These are phyloP conservation scores for Blepharisma stoltei DNA, from an alignment of 73 alveolate genomes.

Conservation along the genomic window DNA sequence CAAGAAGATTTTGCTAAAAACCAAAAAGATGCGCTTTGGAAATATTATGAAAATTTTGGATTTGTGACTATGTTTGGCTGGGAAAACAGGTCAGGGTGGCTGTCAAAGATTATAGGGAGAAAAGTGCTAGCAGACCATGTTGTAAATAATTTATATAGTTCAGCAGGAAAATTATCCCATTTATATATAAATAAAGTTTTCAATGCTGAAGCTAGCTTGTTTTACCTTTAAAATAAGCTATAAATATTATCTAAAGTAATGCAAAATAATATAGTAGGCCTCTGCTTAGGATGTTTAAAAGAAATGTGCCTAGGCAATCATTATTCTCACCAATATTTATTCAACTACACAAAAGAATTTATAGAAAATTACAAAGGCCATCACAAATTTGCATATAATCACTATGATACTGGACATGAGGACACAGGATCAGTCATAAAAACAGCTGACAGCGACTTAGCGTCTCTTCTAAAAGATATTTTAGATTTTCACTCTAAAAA, in stretches of 20 bases:
- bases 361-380: not conserved
- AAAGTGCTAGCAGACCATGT: not conserved
- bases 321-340: not conserved
- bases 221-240: too few species aligned
- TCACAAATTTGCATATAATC: slow-evolving; percentile 15
- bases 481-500: not conserved
- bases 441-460: not conserved
- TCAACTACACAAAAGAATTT: not conserved
- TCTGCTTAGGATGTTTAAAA: not conserved
- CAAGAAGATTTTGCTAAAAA: not conserved
- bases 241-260: too few species aligned
- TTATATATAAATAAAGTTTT: too few species aligned
- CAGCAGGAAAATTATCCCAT: slow-evolving; percentile 27
- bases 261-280: too few species aligned
- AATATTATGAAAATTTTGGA: slow-evolving; percentile 20
- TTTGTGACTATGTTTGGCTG: slow-evolving; percentile 14
- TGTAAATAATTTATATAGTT: not conserved
- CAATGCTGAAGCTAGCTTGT: too few species aligned
- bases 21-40: slow-evolving; percentile 10
- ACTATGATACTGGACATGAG: not conserved
- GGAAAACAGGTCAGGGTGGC: not conserved
- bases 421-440: slow-evolving; percentile 4
- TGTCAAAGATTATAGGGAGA: not conserved
- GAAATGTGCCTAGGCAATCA: not conserved
- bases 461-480: not conserved